Evolutionary conservation across 768 basidiomycete species (phyloP), one percentile per base, ranked within the genome.

Genomic region (Lactifluus echinatus): DNA sequence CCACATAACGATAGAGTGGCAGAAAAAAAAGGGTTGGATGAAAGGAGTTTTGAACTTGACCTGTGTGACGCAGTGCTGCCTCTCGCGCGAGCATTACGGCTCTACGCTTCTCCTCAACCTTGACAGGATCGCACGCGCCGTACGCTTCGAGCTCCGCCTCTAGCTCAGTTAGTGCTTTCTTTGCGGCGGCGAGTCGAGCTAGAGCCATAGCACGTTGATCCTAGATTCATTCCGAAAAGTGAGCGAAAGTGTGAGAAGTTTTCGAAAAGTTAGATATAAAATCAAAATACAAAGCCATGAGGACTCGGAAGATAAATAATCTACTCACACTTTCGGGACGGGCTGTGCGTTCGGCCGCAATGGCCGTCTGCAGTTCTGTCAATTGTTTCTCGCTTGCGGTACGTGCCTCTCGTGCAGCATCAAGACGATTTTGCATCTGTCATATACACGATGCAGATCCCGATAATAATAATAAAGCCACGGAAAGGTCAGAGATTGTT

Each of bases 11-110:
- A 21, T 23, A 10, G 10, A 31, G 31, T 31, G 4, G 28, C 14
- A 24, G 15, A 29, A 33, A 45, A 10, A 21, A 42, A 19, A 15
- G n/a, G 14, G 14, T 17, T 21, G 43, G 15, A 5, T n/a, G 6
- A 2, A 34, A 3, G 28, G n/a, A n/a, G n/a, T n/a, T n/a, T n/a
- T n/a, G n/a, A n/a, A n/a, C 45, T n/a, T 55, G 62, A 94, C 93
- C 93, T 34, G 93, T 97, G 89, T 92, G 93, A 14, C 90, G 82
- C 23, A 85, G 67, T 12, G 86, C 81, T 12, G 90, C 92, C 66
- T 95, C 91, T 60, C 86, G 89, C 3, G 88, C 90, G 14, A 93
- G 75, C 50, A 79, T 76, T 10, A 82, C 76, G 0, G 85, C 90
- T 46, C 87, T 73, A 49, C 78, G 82, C 67, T 84, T 87, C 67